These are phyloP conservation scores for Cairneyella variabilis DNA, from an alignment of 495 filamentous ascomycete genomes.

Conservation along the genomic window DNA sequence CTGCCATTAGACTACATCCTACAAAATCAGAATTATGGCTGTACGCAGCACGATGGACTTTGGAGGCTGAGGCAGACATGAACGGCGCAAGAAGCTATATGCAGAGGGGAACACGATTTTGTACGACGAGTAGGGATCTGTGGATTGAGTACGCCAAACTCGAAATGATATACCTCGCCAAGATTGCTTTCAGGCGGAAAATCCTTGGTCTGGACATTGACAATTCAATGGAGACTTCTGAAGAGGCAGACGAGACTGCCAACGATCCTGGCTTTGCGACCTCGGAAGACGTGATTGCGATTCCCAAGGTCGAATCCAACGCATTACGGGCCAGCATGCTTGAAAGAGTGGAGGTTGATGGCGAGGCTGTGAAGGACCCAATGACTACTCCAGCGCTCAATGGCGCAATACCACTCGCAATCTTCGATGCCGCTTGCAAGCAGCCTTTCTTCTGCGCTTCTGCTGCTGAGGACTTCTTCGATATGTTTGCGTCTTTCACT, in stretches of 20 bases:
- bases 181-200: constrained; percentile 66
- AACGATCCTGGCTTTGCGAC: constrained; percentile 32
- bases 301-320: constrained; percentile 60
- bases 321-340: constrained; percentile 21
- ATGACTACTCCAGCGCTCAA: constrained; percentile 76
- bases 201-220: constrained; percentile 64
- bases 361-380: constrained; percentile 54
- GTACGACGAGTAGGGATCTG: constrained; percentile 61
- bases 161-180: constrained; percentile 87
- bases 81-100: constrained; percentile 80
- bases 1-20: constrained; percentile 77
- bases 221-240: constrained; percentile 37
- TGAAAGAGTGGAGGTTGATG: constrained; percentile 51
- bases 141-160: constrained; percentile 90
- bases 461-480: constrained; percentile 73
- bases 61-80: constrained; percentile 81
- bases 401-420: constrained; percentile 86
- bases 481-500: constrained; percentile 67
- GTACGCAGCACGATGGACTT: constrained; percentile 70
- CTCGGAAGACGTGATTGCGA: constrained; percentile 51
- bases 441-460: constrained; percentile 60
- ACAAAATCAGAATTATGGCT: constrained; percentile 83
- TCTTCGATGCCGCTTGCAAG: constrained; percentile 85
- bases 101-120: constrained; percentile 84
- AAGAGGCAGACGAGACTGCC: constrained; percentile 38